Evolutionary conservation across 2,329 filamentous ascomycete genomes (phyloP), one percentile per base, ranked within the genome.

Genomic region (Diaporthe nobilis): DNA sequence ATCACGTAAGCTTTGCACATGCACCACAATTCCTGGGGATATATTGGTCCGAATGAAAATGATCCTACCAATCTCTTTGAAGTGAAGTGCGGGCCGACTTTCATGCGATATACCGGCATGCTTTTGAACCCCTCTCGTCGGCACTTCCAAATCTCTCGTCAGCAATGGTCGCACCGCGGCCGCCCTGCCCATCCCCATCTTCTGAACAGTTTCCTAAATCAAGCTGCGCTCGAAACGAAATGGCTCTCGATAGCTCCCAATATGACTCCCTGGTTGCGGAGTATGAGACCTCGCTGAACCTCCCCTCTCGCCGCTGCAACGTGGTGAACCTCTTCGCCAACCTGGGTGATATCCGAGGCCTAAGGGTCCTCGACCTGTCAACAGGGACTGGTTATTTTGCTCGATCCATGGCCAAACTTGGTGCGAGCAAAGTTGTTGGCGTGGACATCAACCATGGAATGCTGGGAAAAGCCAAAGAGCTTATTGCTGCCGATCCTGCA

Each of bases 401-500:
- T 39, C 31, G 63, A 8, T 25, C 31, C 17, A 49, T 68, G 47
- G 63, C 31, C 6, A 53, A 68, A 17, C 13, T 53, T 12, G 31
- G 44, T 22, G 63, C 44, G 22, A 68, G 44, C 12, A 34, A 37
- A 15, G 47, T 68, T 31, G 31, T 68, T 39, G 44, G 61, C 44
- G 61, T 67, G 25, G 44, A 67, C 61, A 68, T 68, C 63, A 68
- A 51, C 47, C 1, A 25, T 3, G 61, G 25, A 17, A 67, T 67
- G 61, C 44, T 67, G 28, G 63, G 20, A 3, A 68, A 68, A 15
- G 63, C 63, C 22, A 37, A 28, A 31, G 44, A 68, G 20, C 31
- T 68, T 31, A 53, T 68, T 37, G 28, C 63, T 20, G 44, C 63
- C 22, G 63, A 51, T 37, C 22, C 63, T 15, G 34, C 44, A 7